Percentiles rank a stretch among this genome's conserved stretches.
phyloP scores from a whole-genome alignment of 495 filamentous ascomycete species.

The Neurospora sp. region DNA sequence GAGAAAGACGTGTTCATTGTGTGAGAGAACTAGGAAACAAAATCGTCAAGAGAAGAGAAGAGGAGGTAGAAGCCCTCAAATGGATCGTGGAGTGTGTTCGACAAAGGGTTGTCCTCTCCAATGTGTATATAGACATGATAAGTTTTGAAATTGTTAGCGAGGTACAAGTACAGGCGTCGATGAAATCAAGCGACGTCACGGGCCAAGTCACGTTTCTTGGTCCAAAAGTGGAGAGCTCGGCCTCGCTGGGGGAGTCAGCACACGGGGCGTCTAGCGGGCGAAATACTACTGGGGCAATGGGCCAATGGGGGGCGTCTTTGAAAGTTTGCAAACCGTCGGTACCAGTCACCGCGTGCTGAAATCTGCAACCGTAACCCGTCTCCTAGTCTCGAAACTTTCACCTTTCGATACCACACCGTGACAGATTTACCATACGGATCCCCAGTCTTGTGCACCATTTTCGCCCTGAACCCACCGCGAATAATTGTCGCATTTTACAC shows the following conservation, averaged over 20 bases:
- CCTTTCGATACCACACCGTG: not conserved
- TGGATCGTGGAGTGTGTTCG: no score
- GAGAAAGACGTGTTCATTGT: not conserved
- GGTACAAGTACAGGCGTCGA: not conserved
- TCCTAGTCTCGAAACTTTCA: not conserved
- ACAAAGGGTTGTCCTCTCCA: no score
- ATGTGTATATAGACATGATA: no score
- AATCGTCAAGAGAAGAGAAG: not conserved
- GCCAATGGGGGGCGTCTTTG: not conserved
- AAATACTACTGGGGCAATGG: not conserved
- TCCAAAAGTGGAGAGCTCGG: slow-evolving; percentile 13
- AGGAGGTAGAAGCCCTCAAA: no score
- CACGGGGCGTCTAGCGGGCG: not conserved
- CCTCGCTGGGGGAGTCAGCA: not conserved
- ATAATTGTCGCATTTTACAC: not conserved
- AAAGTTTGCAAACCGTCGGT: not conserved
- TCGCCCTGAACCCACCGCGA: not conserved
- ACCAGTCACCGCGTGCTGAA: not conserved
- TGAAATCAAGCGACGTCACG: slow-evolving; percentile 13
- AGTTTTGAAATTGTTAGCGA: not conserved
- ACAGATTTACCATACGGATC: not conserved
- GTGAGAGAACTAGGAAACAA: not conserved
- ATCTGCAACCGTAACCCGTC: not conserved
- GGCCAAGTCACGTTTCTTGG: slow-evolving; percentile 15
- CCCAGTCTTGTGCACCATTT: not conserved